A percentile compares a stretch with the other conserved stretches of the same genome.
Evolutionary conservation across 148 eudicot genomes (phyloP).

Genomic region (Oxyria digyna): DNA sequence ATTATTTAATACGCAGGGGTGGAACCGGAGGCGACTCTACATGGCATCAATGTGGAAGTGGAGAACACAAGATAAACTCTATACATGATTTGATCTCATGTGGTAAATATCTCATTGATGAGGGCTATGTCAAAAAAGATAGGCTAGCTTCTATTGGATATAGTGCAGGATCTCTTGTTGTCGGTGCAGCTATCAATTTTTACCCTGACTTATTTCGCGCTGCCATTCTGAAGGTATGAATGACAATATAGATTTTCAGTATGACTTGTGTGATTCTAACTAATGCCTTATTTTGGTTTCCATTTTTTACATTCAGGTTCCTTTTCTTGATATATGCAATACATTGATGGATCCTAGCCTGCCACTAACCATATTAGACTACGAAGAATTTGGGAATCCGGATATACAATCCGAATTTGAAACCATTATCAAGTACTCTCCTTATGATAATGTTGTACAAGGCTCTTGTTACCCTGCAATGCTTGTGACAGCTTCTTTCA

Average conservation of each 20-base stretch:
- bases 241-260: neutral
- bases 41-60: slow-evolving; percentile 81
- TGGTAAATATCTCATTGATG: slow-evolving; percentile 50
- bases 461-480: slow-evolving; percentile 70
- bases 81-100: slow-evolving; percentile 71
- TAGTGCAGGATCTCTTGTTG: slow-evolving; percentile 86
- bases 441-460: slow-evolving; percentile 59
- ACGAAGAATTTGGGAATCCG: slow-evolving; percentile 98
- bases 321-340: slow-evolving; percentile 88
- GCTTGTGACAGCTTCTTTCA: slow-evolving; percentile 78
- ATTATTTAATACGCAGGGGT: slow-evolving; percentile 52
- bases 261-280: too few species aligned
- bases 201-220: slow-evolving; percentile 58
- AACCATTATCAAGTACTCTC: slow-evolving; percentile 61
- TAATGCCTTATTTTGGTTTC: neutral
- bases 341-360: slow-evolving; percentile 78
- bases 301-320: slow-evolving; percentile 47
- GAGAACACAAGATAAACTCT: slow-evolving; percentile 67
- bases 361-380: slow-evolving; percentile 77
- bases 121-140: slow-evolving; percentile 54
- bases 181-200: slow-evolving; percentile 76
- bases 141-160: slow-evolving; percentile 63
- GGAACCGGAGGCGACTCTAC: slow-evolving; percentile 65
- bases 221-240: slow-evolving; percentile 69
- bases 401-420: slow-evolving; percentile 40